Evolutionary conservation across 768 basidiomycete genomes (phyloP), one percentile per base, ranked within the genome.

Genomic region (Mycena epipterygia): DNA sequence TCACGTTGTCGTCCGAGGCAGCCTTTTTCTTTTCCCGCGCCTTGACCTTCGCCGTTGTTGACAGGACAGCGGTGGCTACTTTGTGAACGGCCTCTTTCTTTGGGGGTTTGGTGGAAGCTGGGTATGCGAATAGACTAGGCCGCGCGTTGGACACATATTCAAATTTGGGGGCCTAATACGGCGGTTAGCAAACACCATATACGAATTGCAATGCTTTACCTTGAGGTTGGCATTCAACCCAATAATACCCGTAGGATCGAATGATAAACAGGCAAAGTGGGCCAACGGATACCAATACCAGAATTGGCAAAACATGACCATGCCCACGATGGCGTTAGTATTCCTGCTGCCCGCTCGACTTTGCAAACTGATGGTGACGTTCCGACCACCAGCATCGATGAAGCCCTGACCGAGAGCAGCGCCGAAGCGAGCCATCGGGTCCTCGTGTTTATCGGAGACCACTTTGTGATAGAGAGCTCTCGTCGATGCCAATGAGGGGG

Each of bases 251-350:
- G 98, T 99, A 4, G 98, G 97, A 64, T 95, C 93, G 81, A 99
- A 98, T 2, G 97, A 93, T 72, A 99, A 83, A 75, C 93, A 94
- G 19, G 94, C 93, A 71, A 94, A 96, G 77, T 98, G 97, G 17
- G 96, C 96, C 30, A 99, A 85, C 37, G 98, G 98, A 82, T 97
- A 99, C 98, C 98, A 99, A 80, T 99, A 99, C 98, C 98, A 99
- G 83, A 99, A 99, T 81, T 99, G 98, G 76, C 94, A 95, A 85
- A 99, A 99, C 78, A 99, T 82, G 21, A 94, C 91, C 93, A 99
- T 96, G n/a, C 98, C 98, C 37, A 99, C 95, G 72, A 99, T 95
- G 3, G 97, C 96, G 53, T 89, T 94, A 74, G 96, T 97, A 79
- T 98, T 97, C 73, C 90, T 89, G 73, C 93, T 96, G 12, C 98